A percentile compares a stretch with the other conserved stretches of the same genome.
Conservation (phyloP, 2,329 filamentous ascomycete genomes). For the Xylariaceae sp. region DNA sequence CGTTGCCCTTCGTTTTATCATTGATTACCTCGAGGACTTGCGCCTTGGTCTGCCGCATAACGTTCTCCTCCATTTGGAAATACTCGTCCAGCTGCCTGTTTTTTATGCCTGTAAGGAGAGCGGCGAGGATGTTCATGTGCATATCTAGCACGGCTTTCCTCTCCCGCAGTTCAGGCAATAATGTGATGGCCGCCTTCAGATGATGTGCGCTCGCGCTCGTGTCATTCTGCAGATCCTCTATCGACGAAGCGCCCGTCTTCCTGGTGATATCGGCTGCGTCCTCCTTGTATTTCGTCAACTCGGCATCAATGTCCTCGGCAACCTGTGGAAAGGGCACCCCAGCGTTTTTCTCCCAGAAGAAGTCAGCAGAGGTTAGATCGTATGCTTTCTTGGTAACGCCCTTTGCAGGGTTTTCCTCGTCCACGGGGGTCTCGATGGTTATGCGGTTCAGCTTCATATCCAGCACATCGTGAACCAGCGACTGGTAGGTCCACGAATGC, state of each 20-base stretch:
- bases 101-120: conserved; percentile 71
- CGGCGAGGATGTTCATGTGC: conserved; percentile 97
- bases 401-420: conserved; percentile 67
- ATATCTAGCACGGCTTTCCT: conserved; percentile 91
- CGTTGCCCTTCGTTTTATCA: conserved; percentile 71
- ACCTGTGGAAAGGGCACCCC: conserved; percentile 88
- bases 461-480: conserved; percentile 62
- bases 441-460: conserved; percentile 87
- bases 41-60: conserved; percentile 82
- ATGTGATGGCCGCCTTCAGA: conserved; percentile 88
- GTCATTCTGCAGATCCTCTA: conserved; percentile 89
- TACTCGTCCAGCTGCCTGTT: conserved; percentile 92
- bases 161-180: conserved; percentile 85
- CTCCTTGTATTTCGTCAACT: conserved; percentile 90
- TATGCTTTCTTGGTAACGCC: conserved; percentile 81
- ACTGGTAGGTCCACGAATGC: conserved; percentile 80
- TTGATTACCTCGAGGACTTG: conserved; percentile 85
- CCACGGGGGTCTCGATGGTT: conserved; percentile 75
- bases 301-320: conserved; percentile 89
- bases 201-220: conserved; percentile 85
- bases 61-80: conserved; percentile 89
- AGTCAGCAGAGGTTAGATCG: conserved; percentile 82
- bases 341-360: conserved; percentile 94
- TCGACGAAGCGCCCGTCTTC: conserved; percentile 85
- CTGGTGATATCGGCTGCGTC: conserved; percentile 90